phyloP scores from a whole-genome alignment of 495 filamentous ascomycete genomes.

The Saxophila tyrrhenica region DNA sequence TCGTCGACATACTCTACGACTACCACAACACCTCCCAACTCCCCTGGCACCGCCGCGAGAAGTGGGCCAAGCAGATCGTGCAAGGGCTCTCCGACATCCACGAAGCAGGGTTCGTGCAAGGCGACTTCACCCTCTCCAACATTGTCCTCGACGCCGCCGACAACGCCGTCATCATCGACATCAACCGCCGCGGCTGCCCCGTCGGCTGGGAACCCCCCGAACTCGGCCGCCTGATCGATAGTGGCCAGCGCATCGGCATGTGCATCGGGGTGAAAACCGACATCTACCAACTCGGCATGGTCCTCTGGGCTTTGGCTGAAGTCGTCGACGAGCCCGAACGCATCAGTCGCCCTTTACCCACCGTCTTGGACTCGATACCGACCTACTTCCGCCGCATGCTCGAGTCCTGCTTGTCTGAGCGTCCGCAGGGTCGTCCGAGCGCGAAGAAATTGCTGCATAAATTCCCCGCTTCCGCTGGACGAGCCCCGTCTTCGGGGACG shows the following conservation, averaged over 20 bases:
- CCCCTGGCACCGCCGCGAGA: conserved; percentile 65
- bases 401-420: conserved; percentile 21
- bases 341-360: conserved; percentile 55
- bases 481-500: neutral
- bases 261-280: conserved; percentile 98
- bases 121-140: conserved; percentile 93
- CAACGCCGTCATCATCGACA: conserved; percentile 95
- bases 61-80: conserved; percentile 89
- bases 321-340: conserved; percentile 84
- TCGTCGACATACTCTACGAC: conserved; percentile 88
- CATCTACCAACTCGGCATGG: conserved; percentile 92
- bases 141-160: conserved; percentile 81
- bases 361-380: conserved; percentile 10
- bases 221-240: conserved; percentile 74
- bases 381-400: conserved; percentile 24
- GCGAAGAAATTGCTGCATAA: conserved; percentile 21
- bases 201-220: conserved; percentile 98
- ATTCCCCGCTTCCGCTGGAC: conserved; percentile 20
- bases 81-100: conserved; percentile 85
- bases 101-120: conserved; percentile 92
- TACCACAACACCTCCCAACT: conserved; percentile 40
- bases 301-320: conserved; percentile 82
- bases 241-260: conserved; percentile 89
- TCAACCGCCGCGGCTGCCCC: conserved; percentile 90
- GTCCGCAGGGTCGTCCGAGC: conserved; percentile 17